phyloP scores from a whole-genome alignment of 2,329 filamentous ascomycete genomes.

The Saccharata proteae region DNA sequence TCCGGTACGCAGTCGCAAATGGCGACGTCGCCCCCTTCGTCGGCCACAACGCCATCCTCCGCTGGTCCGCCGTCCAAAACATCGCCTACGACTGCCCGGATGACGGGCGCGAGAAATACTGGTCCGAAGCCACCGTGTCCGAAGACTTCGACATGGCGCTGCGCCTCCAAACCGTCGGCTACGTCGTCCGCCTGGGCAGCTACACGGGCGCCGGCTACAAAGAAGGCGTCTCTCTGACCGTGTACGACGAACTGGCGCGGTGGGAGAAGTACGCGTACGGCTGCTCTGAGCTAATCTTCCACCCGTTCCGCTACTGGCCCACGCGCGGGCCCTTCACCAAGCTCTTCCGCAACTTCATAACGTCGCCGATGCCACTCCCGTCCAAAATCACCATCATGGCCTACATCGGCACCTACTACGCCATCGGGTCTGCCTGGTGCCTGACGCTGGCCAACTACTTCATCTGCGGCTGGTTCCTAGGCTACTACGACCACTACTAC shows the following conservation, averaged over 20 bases:
- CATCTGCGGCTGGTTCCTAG: slow-evolving; percentile 63
- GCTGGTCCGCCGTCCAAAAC: slow-evolving; percentile 64
- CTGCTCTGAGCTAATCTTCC: slow-evolving; percentile 71
- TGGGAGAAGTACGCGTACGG: slow-evolving; percentile 86
- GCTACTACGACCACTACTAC: slow-evolving; percentile 65
- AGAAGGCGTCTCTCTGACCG: slow-evolving; percentile 71
- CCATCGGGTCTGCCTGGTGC: slow-evolving; percentile 64
- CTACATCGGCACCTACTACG: slow-evolving; percentile 72
- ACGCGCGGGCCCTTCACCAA: slow-evolving; percentile 66
- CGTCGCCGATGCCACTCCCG: slow-evolving; percentile 60
- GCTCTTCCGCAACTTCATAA: slow-evolving; percentile 62
- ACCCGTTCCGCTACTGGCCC: slow-evolving; percentile 63
- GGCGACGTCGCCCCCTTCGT: slow-evolving; percentile 70
- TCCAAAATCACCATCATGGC: slow-evolving; percentile 66
- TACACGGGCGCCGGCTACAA: slow-evolving; percentile 70
- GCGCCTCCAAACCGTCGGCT: slow-evolving; percentile 59
- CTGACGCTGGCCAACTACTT: slow-evolving; percentile 66
- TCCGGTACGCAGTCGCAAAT: slow-evolving; percentile 64
- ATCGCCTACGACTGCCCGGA: slow-evolving; percentile 59
- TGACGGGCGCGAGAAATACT: slow-evolving; percentile 61
- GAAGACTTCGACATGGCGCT: slow-evolving; percentile 77
- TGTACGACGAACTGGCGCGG: slow-evolving; percentile 71
- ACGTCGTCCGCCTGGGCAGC: slow-evolving; percentile 59
- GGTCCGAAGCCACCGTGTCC: slow-evolving; percentile 69
- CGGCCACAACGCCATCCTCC: slow-evolving; percentile 66